Base-by-base conservation (phyloP, 106 monocot species). In the Ottelia alismoides region DNA sequence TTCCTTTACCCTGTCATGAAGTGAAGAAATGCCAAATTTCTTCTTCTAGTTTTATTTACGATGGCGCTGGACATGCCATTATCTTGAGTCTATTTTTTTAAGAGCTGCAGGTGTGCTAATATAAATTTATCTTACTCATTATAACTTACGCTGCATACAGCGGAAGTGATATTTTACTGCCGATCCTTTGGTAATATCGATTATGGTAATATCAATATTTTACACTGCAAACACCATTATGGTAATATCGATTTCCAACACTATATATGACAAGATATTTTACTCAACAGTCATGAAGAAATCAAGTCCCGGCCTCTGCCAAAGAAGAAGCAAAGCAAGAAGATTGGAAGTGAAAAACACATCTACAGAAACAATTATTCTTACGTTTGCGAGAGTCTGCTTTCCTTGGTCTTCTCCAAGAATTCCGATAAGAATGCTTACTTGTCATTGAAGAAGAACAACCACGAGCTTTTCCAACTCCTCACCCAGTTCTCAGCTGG, bases 351-450 rank as follows among this genome's bases (percentile, higher is more conserved):
- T 6, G 68, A 94, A 50, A 81, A 78, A 35, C 70, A 74, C 9
- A 23, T 70, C 22, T 68, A 76, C 50, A 53, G 46, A 11, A 77
- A 56, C 11, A 75, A 65, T 30, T 66, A 68, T 46, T 72, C 78
- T 10, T 73, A 68, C 45, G 77, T 77, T 46, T 84, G 80, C 52
- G 93, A 94, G 56, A 71, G 70, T 32, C 76, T 94, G 32, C 47
- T 88, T 3, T 62, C 81, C 1, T 24, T 84, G 3, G 44, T 88
- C 14, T 49, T 75, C 9, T 73, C 76, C 22, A 70, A 67, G 52
- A 59, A 53, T 10, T 58, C 53, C 1, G 45, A 22, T 56, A 61
- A 26, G 27, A 51, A 30, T 19, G 56, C 58, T 14, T 26, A 71
- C 40, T 58, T 68, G 57, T 74, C 74, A 6, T 65, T 88, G 57